Percentiles rank a stretch among this genome's conserved stretches.
phyloP scores from a whole-genome alignment of 495 filamentous ascomycete species.

The Neurospora sp. region DNA sequence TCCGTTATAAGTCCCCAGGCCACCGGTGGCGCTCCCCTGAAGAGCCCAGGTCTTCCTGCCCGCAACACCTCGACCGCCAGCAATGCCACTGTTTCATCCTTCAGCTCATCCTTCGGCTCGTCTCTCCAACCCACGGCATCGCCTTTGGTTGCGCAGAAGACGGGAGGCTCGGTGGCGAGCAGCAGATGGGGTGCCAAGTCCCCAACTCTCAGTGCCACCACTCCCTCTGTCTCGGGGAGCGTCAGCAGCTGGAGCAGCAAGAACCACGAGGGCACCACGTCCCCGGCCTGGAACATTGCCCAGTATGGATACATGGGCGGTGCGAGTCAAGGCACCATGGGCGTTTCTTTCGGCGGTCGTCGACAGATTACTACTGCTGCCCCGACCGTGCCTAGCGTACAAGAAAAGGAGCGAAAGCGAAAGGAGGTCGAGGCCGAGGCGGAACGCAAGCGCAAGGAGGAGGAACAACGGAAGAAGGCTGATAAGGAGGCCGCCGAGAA shows the following conservation, averaged over 20 bases:
- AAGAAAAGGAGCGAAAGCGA: conserved; percentile 43
- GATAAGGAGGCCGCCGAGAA: conserved; percentile 65
- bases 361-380: conserved; percentile 82
- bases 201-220: conserved; percentile 27
- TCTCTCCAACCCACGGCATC: conserved; percentile 35
- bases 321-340: conserved; percentile 90
- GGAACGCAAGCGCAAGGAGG: conserved; percentile 59
- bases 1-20: conserved; percentile 54
- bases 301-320: conserved; percentile 99
- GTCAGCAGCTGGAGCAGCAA: conserved; percentile 89
- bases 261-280: conserved; percentile 65
- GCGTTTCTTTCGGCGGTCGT: conserved; percentile 81
- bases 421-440: conserved; percentile 43
- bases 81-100: conserved; percentile 34
- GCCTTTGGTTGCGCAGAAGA: conserved; percentile 33
- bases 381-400: conserved; percentile 65
- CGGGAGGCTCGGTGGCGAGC: conserved; percentile 36
- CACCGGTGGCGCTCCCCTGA: conserved; percentile 40
- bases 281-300: conserved; percentile 96
- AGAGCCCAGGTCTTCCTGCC: conserved; percentile 27
- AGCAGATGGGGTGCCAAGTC: conserved; percentile 52
- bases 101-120: conserved; percentile 18
- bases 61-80: conserved; percentile 62
- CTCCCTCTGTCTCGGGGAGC: conserved; percentile 23
- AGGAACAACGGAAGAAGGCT: conserved; percentile 47